These are phyloP conservation scores for Phytopythium boreale DNA, from an alignment of 352 stramenopile genomes.

Conservation along the genomic window DNA sequence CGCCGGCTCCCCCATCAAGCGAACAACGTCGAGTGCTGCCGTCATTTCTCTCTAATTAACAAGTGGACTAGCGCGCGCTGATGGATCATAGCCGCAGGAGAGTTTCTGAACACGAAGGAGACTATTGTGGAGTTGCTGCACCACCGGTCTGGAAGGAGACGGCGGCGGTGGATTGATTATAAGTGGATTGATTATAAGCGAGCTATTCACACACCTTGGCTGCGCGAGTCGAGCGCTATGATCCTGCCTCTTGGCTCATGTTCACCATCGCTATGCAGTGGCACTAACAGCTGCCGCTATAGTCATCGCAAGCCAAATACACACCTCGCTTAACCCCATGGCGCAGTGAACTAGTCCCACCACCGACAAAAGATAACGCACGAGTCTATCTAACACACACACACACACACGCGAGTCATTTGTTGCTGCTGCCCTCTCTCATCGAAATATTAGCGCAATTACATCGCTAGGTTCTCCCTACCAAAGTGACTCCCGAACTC, in stretches of 20 bases:
- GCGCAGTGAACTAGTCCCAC: not conserved
- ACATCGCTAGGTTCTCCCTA: conserved; percentile 24
- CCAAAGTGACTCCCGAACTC: conserved; percentile 12
- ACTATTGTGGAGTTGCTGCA: not conserved
- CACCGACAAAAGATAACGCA: not conserved
- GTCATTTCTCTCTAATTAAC: conserved; percentile 1
- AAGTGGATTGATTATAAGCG: too few species aligned
- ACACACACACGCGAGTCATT: not conserved
- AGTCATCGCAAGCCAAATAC: too few species aligned
- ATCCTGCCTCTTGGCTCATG: too few species aligned
- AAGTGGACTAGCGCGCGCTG: not conserved
- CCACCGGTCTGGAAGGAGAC: too few species aligned
- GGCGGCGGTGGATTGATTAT: too few species aligned
- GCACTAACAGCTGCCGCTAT: too few species aligned
- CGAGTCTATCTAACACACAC: not conserved
- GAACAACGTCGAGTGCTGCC: not conserved
- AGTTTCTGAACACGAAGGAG: not conserved
- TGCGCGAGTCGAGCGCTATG: too few species aligned
- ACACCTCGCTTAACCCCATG: too few species aligned
- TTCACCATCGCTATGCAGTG: too few species aligned
- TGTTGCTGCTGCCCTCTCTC: conserved; percentile 22
- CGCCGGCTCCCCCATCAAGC: not conserved
- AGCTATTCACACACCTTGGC: too few species aligned
- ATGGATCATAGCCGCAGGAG: not conserved
- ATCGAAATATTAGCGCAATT: conserved; percentile 68